Base-by-base conservation (phyloP, 257 asterid genomes). In the Solanum ossicruentum region DNA sequence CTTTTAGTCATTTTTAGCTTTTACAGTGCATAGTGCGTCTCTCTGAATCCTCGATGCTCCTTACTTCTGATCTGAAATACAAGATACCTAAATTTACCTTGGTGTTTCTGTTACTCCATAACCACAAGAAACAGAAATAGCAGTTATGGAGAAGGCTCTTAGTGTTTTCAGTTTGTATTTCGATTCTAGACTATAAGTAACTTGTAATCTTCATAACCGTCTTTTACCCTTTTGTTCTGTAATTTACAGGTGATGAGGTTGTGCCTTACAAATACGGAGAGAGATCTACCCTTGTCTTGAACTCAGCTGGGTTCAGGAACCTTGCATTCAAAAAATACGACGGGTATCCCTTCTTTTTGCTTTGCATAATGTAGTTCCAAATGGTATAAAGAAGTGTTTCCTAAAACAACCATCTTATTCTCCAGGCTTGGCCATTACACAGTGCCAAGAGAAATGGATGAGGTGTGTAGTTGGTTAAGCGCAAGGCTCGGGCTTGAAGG, bases 361-460 rank as follows among this genome's bases (percentile, higher is more conserved):
- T 67, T 61, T 65, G 72, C 23, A 82, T 2, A 28, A 26, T 17
- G 45, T 52, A 52, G 45, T 52, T 10, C 12, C 80, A 56, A 56
- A 39, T 56, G 77, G 6, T 71, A 65, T 58, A 47, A 70, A 11
- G 67, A 8, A 49, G 45, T 69, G 67, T 36, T 83, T 11, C 51
- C 45, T 72, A 36, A 86, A 78, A 61, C 5, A 56, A 47, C 28
- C 13, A 58, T 41, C 12, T 72, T 1, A 20, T 72, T 72, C 63
- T 87, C 86, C 86, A 95, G 99, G 94, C 92, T 94, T 83, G 99
- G 99, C 32, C 99, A 95, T 87, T 94, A 93, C 83, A 95, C 97
- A 0, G 94, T 93, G 92, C 98, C 99, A 23, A 90, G 88, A 83
- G 99, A 94, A 92, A 94, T 95, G 99, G 95, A 95, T 2, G 99